Evolutionary conservation across 2,329 filamentous ascomycete genomes (phyloP).

Genomic region (Aspergillus japonicus): DNA sequence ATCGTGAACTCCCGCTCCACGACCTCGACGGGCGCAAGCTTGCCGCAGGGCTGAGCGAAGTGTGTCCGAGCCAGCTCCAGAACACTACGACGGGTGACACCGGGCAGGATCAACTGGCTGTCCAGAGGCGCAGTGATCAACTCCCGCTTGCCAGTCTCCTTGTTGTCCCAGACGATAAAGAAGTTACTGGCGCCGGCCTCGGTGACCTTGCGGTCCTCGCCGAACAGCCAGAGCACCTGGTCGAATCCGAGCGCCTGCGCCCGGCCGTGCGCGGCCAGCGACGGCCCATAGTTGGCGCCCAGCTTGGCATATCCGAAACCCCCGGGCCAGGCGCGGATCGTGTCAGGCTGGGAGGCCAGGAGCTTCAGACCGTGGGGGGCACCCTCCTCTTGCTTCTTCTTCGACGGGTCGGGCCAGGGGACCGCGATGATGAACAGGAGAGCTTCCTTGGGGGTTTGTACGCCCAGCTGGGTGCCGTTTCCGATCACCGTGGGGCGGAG

Average conservation of each 20-base stretch:
- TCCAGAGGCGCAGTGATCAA: slow-evolving; percentile 81
- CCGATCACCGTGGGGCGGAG: slow-evolving; percentile 85
- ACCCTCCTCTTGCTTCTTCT: slow-evolving; percentile 25
- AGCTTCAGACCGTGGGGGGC: slow-evolving; percentile 57
- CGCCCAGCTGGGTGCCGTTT: slow-evolving; percentile 75
- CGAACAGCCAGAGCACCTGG: slow-evolving; percentile 94
- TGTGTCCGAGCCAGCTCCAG: slow-evolving; percentile 69
- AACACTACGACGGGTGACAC: slow-evolving; percentile 80
- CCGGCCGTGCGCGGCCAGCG: slow-evolving; percentile 72
- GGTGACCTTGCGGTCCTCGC: slow-evolving; percentile 72
- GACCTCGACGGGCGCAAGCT: slow-evolving; percentile 70
- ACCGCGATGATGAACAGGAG: slow-evolving; percentile 78
- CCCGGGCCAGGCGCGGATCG: slow-evolving; percentile 87
- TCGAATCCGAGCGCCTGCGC: slow-evolving; percentile 72
- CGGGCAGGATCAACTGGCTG: slow-evolving; percentile 80
- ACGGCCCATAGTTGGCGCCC: slow-evolving; percentile 89
- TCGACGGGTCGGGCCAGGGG: slow-evolving; percentile 35
- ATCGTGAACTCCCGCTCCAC: slow-evolving; percentile 84
- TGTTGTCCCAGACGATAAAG: slow-evolving; percentile 71
- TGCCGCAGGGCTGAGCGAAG: slow-evolving; percentile 48
- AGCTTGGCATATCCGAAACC: slow-evolving; percentile 92
- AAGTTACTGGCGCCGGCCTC: slow-evolving; percentile 93
- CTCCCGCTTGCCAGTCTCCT: slow-evolving; percentile 60
- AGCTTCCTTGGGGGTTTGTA: slow-evolving; percentile 77
- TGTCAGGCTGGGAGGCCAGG: slow-evolving; percentile 75